Percentiles rank a stretch among this genome's conserved stretches.
These are phyloP conservation scores for Oenanthe sinensis DNA, from an alignment of 129 eudicot species.

Conservation along the genomic window DNA sequence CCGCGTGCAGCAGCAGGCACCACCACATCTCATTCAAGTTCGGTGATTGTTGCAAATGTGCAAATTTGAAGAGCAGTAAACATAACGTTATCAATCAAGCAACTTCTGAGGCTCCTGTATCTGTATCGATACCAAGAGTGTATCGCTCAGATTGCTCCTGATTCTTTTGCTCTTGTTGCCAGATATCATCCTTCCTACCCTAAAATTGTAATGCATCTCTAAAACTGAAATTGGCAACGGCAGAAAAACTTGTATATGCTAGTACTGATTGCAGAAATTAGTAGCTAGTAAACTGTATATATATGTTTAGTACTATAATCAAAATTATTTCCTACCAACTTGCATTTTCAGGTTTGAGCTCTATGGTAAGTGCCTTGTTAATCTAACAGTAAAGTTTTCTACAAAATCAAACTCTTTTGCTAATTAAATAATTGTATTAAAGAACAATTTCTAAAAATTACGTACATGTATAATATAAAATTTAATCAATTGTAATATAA, in stretches of 20 bases:
- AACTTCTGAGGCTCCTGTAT: not conserved
- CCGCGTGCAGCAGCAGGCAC: slow-evolving; percentile 21
- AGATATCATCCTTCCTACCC: not conserved
- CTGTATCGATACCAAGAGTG: not conserved
- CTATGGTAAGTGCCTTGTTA: no score
- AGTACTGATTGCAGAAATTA: not conserved
- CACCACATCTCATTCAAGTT: slow-evolving; percentile 32
- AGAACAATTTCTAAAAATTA: no score
- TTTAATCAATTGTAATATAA: no score
- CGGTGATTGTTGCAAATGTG: slow-evolving; percentile 18
- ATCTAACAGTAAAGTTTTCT: no score
- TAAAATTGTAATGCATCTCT: not conserved
- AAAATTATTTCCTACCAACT: not conserved
- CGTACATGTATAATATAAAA: no score
- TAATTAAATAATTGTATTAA: no score
- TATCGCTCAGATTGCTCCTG: not conserved
- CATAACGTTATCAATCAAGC: not conserved
- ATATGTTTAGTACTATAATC: not conserved
- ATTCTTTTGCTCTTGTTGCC: slow-evolving; percentile 21
- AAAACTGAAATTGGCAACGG: not conserved
- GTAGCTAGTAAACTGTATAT: not conserved
- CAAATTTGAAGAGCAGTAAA: not conserved
- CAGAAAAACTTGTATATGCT: not conserved
- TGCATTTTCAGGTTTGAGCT: no score
- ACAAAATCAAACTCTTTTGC: no score